These are phyloP conservation scores for Fraxinus xanthoxyloides DNA, from an alignment of 305 asterid genomes.

Conservation along the genomic window DNA sequence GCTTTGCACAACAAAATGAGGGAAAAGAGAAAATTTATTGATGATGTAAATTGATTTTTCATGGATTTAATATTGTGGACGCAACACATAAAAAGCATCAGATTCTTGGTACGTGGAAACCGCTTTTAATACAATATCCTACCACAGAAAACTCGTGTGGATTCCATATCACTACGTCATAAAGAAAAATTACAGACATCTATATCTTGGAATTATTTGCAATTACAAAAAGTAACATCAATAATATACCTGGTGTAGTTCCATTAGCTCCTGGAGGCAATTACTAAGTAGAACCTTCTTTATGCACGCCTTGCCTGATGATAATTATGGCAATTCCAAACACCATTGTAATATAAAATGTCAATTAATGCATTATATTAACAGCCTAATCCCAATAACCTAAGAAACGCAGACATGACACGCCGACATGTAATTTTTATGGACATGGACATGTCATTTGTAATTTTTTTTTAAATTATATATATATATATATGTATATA, in stretches of 20 bases:
- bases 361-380: neutral
- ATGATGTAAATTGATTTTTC: neutral
- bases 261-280: conserved; percentile 99
- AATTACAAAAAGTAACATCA: conserved; percentile 3
- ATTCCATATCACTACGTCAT: neutral
- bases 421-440: too few relatives aligned
- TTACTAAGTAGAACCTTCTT: conserved; percentile 96
- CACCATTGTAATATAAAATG: conserved; percentile 11
- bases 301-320: conserved; percentile 97
- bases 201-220: conserved; percentile 4
- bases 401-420: too few relatives aligned
- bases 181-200: neutral
- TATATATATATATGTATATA: neutral
- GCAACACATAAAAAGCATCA: neutral
- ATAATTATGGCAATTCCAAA: conserved; percentile 16
- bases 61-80: neutral
- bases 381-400: neutral
- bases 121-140: neutral
- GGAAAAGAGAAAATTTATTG: neutral
- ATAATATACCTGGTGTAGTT: conserved; percentile 86
- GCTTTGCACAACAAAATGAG: neutral
- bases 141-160: neutral
- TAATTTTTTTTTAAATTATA: too few relatives aligned
- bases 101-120: neutral
- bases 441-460: too few relatives aligned